phyloP scores from a whole-genome alignment of 176 grass and related monocot genomes.

The Areca catechu region DNA sequence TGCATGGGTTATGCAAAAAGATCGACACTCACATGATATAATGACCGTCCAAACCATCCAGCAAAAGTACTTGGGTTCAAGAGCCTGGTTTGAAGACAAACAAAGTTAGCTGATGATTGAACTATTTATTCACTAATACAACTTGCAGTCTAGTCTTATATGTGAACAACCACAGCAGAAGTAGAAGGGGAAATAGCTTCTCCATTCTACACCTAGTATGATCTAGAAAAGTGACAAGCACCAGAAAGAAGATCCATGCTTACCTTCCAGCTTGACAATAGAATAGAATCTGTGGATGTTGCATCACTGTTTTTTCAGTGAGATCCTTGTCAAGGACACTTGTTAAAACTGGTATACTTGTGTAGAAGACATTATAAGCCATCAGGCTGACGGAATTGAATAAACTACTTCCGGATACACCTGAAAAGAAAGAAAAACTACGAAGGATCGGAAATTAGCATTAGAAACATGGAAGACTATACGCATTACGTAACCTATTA shows the following conservation, averaged over 20 bases:
- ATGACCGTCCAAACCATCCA: conserved; percentile 80
- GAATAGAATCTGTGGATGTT: conserved; percentile 67
- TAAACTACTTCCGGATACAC: conserved; percentile 78
- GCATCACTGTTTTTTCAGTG: conserved; percentile 52
- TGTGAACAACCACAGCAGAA: too few relatives aligned
- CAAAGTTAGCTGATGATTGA: too few relatives aligned
- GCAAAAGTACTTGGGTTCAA: conserved; percentile 72
- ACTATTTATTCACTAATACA: too few relatives aligned
- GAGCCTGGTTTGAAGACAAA: conserved; percentile 30
- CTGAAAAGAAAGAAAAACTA: conserved; percentile 72
- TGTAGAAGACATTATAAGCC: conserved; percentile 99
- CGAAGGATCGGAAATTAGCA: conserved; percentile 11
- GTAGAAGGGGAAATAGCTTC: too few relatives aligned
- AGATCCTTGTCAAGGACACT: conserved; percentile 93
- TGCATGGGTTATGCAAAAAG: background rate
- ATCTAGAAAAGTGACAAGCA: too few relatives aligned
- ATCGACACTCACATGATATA: conserved; percentile 73
- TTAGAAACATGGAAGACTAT: background rate
- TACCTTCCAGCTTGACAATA: conserved; percentile 95
- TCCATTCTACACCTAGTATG: too few relatives aligned
- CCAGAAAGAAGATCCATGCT: background rate
- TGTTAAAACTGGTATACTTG: conserved; percentile 68
- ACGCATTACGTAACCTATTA: background rate
- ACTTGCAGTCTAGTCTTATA: too few relatives aligned
- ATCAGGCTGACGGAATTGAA: conserved; percentile 86